phyloP scores from a whole-genome alignment of 163 green algal species.

The Prototheca wickerhamii region DNA sequence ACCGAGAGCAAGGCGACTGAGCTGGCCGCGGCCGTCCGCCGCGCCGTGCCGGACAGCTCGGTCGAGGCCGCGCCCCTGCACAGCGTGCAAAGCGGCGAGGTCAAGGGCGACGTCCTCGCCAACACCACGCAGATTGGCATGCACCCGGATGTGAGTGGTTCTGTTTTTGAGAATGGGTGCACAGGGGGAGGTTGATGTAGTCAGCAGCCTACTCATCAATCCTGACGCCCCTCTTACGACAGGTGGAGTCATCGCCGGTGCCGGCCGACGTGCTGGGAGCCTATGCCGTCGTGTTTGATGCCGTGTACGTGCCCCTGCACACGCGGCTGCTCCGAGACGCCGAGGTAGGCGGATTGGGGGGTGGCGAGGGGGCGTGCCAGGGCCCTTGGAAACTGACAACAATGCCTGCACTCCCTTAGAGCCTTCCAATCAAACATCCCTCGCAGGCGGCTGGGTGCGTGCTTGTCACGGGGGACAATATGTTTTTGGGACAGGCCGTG shows the following conservation, averaged over 20 bases:
- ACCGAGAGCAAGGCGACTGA: constrained; percentile 51
- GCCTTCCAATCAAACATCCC: background rate
- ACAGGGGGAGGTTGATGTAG: background rate
- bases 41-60: constrained; percentile 7
- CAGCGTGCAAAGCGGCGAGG: constrained; percentile 38
- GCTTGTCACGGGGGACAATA: constrained; percentile 88
- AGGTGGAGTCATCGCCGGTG: constrained; percentile 41
- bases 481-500: constrained; percentile 96
- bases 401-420: background rate
- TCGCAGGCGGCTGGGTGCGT: constrained; percentile 41
- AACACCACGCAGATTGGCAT: constrained; percentile 95
- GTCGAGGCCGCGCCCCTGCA: constrained; percentile 47
- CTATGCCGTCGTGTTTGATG: constrained; percentile 91
- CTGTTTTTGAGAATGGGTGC: background rate
- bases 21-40: constrained; percentile 44
- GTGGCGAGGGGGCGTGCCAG: no score
- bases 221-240: background rate
- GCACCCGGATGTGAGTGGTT: constrained; percentile 49
- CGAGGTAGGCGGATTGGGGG: no score
- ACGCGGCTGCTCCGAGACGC: constrained; percentile 68
- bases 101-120: constrained; percentile 70
- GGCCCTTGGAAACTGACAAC: no score
- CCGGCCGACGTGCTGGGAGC: constrained; percentile 17
- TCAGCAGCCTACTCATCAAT: no score
- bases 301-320: constrained; percentile 90